These are phyloP conservation scores for Bipolaris gigantea DNA, from an alignment of 2,329 filamentous ascomycete species.

Conservation along the genomic window DNA sequence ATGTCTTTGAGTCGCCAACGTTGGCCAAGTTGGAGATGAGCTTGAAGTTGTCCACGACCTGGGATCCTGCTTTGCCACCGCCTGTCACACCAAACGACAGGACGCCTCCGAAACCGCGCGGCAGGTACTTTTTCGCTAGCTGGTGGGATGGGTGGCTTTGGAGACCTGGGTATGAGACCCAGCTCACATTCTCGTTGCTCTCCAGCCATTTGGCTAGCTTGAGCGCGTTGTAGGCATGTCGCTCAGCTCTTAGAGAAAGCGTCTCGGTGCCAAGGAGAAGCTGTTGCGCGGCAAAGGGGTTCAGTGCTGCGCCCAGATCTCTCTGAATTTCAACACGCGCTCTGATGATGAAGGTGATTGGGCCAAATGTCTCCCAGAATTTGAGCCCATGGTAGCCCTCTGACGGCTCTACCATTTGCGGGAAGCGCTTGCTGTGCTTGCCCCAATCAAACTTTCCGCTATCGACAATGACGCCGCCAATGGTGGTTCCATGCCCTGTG, in stretches of 20 bases:
- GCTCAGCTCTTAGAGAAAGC: conserved; percentile 79
- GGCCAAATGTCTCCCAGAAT: conserved; percentile 91
- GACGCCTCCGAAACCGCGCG: conserved; percentile 83
- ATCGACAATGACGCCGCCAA: conserved; percentile 84
- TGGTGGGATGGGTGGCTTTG: conserved; percentile 78
- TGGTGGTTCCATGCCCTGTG: conserved; percentile 76
- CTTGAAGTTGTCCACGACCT: conserved; percentile 93
- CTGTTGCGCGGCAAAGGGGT: conserved; percentile 91
- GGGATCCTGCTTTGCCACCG: conserved; percentile 76
- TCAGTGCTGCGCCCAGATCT: conserved; percentile 79
- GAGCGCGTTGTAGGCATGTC: conserved; percentile 82
- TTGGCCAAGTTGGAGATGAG: conserved; percentile 95
- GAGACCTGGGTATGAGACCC: conserved; percentile 93
- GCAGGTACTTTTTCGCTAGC: conserved; percentile 83
- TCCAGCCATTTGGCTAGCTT: conserved; percentile 81
- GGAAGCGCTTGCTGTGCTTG: conserved; percentile 79
- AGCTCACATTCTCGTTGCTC: conserved; percentile 78
- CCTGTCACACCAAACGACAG: conserved; percentile 93
- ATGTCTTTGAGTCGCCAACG: conserved; percentile 91
- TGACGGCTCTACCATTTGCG: conserved; percentile 85
- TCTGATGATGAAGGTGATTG: conserved; percentile 79
- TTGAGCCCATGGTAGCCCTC: conserved; percentile 91
- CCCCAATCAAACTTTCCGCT: conserved; percentile 94
- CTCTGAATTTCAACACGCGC: conserved; percentile 87
- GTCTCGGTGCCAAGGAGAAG: conserved; percentile 89